Conservation (phyloP, 2,329 filamentous ascomycete genomes). For the Ophiocordyceps polyrhachis-furcata region DNA sequence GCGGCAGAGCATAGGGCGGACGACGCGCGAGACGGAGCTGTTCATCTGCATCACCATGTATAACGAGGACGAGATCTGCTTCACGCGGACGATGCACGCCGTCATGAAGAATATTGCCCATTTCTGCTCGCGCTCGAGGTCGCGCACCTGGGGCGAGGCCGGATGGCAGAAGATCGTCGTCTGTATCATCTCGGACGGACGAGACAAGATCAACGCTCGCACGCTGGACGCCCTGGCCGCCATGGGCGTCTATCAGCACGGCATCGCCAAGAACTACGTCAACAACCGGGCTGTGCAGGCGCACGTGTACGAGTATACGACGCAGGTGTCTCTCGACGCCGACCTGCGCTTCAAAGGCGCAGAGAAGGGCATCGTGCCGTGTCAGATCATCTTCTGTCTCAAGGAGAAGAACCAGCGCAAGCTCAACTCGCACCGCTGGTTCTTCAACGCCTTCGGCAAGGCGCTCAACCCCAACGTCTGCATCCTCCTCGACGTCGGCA, state of each 20-base stretch:
- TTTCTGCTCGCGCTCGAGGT: constrained; percentile 84
- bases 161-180: constrained; percentile 99
- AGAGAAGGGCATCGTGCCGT: constrained; percentile 95
- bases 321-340: constrained; percentile 85
- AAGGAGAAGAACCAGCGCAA: constrained; percentile 98
- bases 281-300: constrained; percentile 90
- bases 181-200: constrained; percentile 86
- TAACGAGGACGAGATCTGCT: constrained; percentile 93
- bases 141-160: constrained; percentile 86
- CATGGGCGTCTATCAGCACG: constrained; percentile 95
- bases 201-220: constrained; percentile 73
- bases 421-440: constrained; percentile 96
- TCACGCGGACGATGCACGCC: constrained; percentile 95
- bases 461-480: constrained; percentile 91
- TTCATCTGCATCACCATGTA: constrained; percentile 99
- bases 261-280: constrained; percentile 96
- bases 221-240: constrained; percentile 88
- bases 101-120: constrained; percentile 97
- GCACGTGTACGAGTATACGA: constrained; percentile 98
- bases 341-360: constrained; percentile 98
- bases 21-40: constrained; percentile 75
- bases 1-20: constrained; percentile 73
- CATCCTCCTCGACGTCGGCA: constrained; percentile 91
- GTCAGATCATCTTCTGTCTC: constrained; percentile 94
- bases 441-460: constrained; percentile 94